Evolutionary conservation across 169 alveolate genomes (phyloP), one percentile per base, ranked within the genome.

Genomic region (Condylostoma magnum): DNA sequence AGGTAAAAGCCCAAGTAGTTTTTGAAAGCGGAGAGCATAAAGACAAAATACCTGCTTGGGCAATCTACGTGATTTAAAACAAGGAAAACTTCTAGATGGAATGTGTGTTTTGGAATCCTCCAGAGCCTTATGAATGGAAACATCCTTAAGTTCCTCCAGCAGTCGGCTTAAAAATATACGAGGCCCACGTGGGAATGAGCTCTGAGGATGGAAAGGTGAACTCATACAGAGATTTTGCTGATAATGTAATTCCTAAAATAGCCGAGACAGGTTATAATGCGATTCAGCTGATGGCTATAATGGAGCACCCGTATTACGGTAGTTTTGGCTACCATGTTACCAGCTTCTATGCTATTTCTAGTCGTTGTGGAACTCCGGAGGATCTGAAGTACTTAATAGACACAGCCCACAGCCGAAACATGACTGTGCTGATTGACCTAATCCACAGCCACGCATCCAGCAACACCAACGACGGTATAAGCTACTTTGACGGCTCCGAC

Each of bases 301-400:
- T 88, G 76, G 98, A 93, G 79, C 98, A 95, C 72, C 90, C 96
- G 0, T 90, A 93, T 77, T 95, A 93, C 68, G 97, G 95, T 22
- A 81, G 93, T 18, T 91, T 90, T 52, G 98, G 98, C 20, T 87
- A 88, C 53, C 96, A 95, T 72, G 97, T 93, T 50, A 91, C 96
- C 36, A 89, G 87, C 63, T 91, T 91, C 85, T 95, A 90, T 57
- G 95, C 97, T 10, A 86, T 88, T 20, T 79, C 95, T 50, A 80
- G 94, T 63, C 86, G 97, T 51, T 90, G 84, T 75, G 98, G 98
- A 37, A 93, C 94, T 2, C 97, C 97, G 10, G 97, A 93, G 78
- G 98, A 95, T 63, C 86, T 95, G 31, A 93, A 85, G 67, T 81
- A 84, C 52, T 66, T 95, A 69, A 84, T 95, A 33, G 98, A 95